phyloP scores from a whole-genome alignment of 768 basidiomycete genomes.

The Phaeolepiota aurea region DNA sequence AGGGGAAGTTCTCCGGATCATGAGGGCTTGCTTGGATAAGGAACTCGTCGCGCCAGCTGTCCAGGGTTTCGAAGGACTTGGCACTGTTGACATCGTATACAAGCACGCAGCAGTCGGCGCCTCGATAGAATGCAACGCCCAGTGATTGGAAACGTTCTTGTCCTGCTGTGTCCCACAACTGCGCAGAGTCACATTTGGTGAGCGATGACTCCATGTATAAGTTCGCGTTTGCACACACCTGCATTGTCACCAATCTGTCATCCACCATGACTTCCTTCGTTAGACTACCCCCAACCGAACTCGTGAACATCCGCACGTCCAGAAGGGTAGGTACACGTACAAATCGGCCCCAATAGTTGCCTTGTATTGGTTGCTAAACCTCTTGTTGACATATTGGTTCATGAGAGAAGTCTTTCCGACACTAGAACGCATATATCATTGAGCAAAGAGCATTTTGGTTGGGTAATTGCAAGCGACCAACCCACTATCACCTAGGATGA shows the following conservation, averaged over 20 bases:
- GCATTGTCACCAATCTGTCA: slow-evolving; percentile 97
- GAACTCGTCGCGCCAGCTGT: slow-evolving; percentile 99
- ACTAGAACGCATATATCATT: slow-evolving; percentile 26
- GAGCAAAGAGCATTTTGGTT: background rate
- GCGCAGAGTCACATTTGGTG: slow-evolving; percentile 5
- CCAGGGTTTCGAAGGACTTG: slow-evolving; percentile 97
- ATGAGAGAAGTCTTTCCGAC: slow-evolving; percentile 99
- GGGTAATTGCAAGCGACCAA: slow-evolving; percentile 26
- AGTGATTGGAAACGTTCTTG: slow-evolving; percentile 99
- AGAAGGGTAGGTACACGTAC: slow-evolving; percentile 44
- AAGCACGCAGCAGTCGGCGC: slow-evolving; percentile 97
- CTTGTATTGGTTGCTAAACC: slow-evolving; percentile 99
- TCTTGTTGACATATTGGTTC: slow-evolving; percentile 99
- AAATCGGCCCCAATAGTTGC: slow-evolving; percentile 98
- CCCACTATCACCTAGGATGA: slow-evolving; percentile 98
- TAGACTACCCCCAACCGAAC: slow-evolving; percentile 45
- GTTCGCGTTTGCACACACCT: slow-evolving; percentile 42
- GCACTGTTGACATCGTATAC: slow-evolving; percentile 99
- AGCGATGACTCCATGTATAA: background rate
- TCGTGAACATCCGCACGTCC: too few relatives aligned
- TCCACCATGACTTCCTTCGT: slow-evolving; percentile 99
- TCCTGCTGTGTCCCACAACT: slow-evolving; percentile 99
- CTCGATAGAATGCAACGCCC: slow-evolving; percentile 97
- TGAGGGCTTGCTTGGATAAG: slow-evolving; percentile 97
- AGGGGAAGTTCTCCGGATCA: slow-evolving; percentile 99